A percentile compares a stretch with the other conserved stretches of the same genome.
Conservation (phyloP, 2,329 filamentous ascomycete species). For the Dothideomycetidae sp. region DNA sequence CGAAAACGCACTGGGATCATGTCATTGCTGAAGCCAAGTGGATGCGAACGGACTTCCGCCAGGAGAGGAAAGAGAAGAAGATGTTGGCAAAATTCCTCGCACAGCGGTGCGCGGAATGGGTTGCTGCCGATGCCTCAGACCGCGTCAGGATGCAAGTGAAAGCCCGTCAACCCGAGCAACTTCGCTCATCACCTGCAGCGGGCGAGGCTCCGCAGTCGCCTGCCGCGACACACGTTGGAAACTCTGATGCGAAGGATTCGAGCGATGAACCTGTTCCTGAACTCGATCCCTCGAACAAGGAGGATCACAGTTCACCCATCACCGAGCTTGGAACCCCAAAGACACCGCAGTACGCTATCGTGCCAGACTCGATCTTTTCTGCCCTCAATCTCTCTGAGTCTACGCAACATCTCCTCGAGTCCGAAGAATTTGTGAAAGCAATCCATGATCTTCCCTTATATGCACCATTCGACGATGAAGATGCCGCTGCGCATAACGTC, state of each 20-base stretch:
- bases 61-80: constrained; percentile 90
- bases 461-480: constrained; percentile 43
- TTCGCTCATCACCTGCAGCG: constrained; percentile 9
- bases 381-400: constrained; percentile 11
- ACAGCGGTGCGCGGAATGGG: constrained; percentile 70
- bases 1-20: constrained; percentile 70
- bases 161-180: constrained; percentile 28
- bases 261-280: constrained; percentile 8
- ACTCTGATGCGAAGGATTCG: constrained; percentile 7
- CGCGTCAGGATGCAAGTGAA: constrained; percentile 55
- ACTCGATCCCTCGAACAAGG: constrained; percentile 6
- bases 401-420: constrained; percentile 9
- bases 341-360: constrained; percentile 11
- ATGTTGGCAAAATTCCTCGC: constrained; percentile 67
- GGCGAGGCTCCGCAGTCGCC: constrained; percentile 15
- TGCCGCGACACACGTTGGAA: constrained; percentile 10
- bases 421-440: constrained; percentile 35
- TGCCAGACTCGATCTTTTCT: constrained; percentile 10
- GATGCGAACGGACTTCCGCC: constrained; percentile 93
- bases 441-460: constrained; percentile 73
- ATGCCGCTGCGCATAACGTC: constrained; percentile 28
- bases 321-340: constrained; percentile 9
- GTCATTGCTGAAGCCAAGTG: constrained; percentile 86
- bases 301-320: constrained; percentile 6
- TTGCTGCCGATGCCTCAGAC: constrained; percentile 48